Base-by-base conservation (phyloP, 176 grass and related monocot genomes). In the Triticum turgidum region DNA sequence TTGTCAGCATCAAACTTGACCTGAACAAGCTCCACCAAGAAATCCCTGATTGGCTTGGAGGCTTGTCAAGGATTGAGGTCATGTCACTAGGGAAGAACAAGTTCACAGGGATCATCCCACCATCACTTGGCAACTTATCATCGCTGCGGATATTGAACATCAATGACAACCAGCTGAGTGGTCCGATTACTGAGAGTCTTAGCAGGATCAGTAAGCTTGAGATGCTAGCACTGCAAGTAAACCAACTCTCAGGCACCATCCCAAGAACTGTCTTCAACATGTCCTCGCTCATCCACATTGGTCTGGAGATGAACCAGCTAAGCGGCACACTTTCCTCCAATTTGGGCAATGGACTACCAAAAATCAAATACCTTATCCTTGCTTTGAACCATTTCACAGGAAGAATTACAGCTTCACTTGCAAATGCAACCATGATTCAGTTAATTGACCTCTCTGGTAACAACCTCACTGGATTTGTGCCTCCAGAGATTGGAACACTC, bases 401-500 rank as follows among this genome's bases (percentile, higher is more conserved):
- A 44, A 17, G 68, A 4, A 73, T 91, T 32, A 70, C 90, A 22
- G 0, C 72, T 15, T 82, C 66, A 44, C 56, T 91, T 7, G 73
- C 86, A 5, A 91, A 91, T 34, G 65, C 71, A 76, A 78, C 90
- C 5, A 69, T 22, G 2, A 33, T 91, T 69, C 77, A 61, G 38
- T 68, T 59, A 5, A 24, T 91, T 6, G 90, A 88, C 78, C 69
- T 91, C 44, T 73, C 81, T 9, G 42, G 18, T 15, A 91, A 88
- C 69, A 91, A 86, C 11, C 79, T 88, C 49, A 84, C 32, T 0
- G 90, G 90, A 7, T 18, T 18, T 22, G 33, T 91, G 15, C 82
- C 90, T 8, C 54, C 72, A 1, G 82, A 91, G 76, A 73, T 91
- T 25, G 86, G 86, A 17, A 67, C 64, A 35, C 78, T 92, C 18